phyloP scores from a whole-genome alignment of 495 filamentous ascomycete genomes.

The Parachaetomium inaequale region DNA sequence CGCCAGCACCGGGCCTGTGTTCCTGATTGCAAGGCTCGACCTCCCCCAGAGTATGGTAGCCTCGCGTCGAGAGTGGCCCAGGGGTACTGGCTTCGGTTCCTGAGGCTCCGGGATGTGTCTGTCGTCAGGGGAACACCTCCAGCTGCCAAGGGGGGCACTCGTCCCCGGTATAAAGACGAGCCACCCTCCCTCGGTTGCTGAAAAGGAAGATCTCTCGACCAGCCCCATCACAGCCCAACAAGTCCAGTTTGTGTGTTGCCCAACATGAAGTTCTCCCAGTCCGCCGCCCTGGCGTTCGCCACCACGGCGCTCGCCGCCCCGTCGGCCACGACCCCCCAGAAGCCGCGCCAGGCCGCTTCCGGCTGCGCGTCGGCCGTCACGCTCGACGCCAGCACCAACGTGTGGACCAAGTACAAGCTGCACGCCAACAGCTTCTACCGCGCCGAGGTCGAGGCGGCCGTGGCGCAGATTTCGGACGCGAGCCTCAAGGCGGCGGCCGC shows the following conservation, averaged over 20 bases:
- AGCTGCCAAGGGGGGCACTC: slow-evolving; percentile 7
- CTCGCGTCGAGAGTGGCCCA: background rate
- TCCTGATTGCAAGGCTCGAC: slow-evolving; percentile 43
- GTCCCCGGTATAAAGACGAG: slow-evolving; percentile 37
- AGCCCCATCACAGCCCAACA: slow-evolving; percentile 10
- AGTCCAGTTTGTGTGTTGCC: slow-evolving; percentile 11
- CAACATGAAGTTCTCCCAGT: slow-evolving; percentile 47
- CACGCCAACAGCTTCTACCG: slow-evolving; percentile 58
- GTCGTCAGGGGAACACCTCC: background rate
- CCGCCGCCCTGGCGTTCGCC: slow-evolving; percentile 42
- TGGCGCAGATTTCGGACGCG: slow-evolving; percentile 38
- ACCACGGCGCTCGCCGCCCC: slow-evolving; percentile 43
- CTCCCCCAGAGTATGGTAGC: slow-evolving; percentile 1
- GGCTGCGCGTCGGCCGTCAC: slow-evolving; percentile 50
- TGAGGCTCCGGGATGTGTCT: background rate
- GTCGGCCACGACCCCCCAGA: slow-evolving; percentile 29
- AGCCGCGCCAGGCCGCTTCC: slow-evolving; percentile 32
- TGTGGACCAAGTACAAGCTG: slow-evolving; percentile 50
- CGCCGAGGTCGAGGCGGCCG: slow-evolving; percentile 49
- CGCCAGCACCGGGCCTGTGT: slow-evolving; percentile 44
- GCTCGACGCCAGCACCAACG: slow-evolving; percentile 52
- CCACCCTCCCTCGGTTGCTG: slow-evolving; percentile 23
- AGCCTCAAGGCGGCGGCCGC: slow-evolving; percentile 41
- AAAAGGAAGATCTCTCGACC: slow-evolving; percentile 5
- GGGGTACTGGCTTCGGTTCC: slow-evolving; percentile 4